phyloP scores from a whole-genome alignment of 306 rosid species.

The Fagus crenata region DNA sequence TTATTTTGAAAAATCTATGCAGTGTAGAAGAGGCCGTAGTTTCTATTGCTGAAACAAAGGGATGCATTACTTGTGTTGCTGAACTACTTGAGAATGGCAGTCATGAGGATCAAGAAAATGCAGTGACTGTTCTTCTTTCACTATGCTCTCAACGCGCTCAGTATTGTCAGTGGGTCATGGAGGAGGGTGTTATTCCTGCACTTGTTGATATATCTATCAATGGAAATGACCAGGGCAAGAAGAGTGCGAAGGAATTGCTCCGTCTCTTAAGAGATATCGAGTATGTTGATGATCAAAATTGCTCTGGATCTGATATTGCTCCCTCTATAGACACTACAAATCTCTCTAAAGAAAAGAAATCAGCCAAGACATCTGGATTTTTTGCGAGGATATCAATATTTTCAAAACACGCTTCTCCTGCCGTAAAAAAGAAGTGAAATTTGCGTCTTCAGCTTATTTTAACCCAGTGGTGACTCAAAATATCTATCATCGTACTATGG shows the following conservation, averaged over 20 bases:
- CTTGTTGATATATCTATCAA: slow-evolving; percentile 58
- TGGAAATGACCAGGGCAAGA: slow-evolving; percentile 67
- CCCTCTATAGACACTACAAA: slow-evolving; percentile 23
- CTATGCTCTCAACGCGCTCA: slow-evolving; percentile 64
- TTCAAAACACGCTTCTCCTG: slow-evolving; percentile 35
- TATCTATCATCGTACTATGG: slow-evolving; percentile 1
- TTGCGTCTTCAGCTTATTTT: slow-evolving; percentile 11
- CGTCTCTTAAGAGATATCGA: slow-evolving; percentile 51
- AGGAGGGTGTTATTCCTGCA: slow-evolving; percentile 45
- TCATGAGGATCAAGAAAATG: slow-evolving; percentile 71
- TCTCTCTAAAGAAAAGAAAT: slow-evolving; percentile 38
- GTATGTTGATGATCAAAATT: slow-evolving; percentile 33
- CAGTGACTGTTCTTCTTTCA: slow-evolving; percentile 63
- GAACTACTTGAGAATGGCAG: slow-evolving; percentile 56
- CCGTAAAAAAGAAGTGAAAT: slow-evolving; percentile 44
- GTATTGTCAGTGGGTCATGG: slow-evolving; percentile 61
- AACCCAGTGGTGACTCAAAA: neutral
- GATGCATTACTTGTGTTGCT: slow-evolving; percentile 64
- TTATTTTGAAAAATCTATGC: slow-evolving; percentile 63
- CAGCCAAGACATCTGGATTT: slow-evolving; percentile 42
- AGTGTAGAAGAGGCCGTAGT: slow-evolving; percentile 49
- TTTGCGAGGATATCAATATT: slow-evolving; percentile 46
- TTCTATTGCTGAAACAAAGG: slow-evolving; percentile 65
- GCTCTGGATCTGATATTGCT: slow-evolving; percentile 31
- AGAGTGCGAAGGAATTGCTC: slow-evolving; percentile 57